Base-by-base conservation (phyloP, 1,284 basidiomycete genomes). In the Ceratobasidium sp. region DNA sequence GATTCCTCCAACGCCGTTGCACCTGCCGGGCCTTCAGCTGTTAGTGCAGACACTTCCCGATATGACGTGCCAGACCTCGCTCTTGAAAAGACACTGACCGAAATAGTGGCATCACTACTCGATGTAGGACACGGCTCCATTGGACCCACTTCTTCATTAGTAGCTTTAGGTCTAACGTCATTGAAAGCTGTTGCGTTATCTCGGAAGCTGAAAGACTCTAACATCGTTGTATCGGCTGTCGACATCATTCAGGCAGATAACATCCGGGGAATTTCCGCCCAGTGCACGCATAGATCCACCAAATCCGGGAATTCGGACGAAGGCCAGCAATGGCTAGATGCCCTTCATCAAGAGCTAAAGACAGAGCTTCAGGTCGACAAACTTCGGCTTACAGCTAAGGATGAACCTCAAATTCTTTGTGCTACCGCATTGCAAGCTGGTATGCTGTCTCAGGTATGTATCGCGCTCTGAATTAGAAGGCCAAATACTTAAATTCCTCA, bases 131-230 rank as follows among this genome's bases (percentile, higher is more conserved):
- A 5, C 23, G 21, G 32, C 12, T n/a, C 71, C 21, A 52, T 70
- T 23, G 41, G n/a, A n/a, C 55, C 41, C 1, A 78, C 77, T 6
- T 79, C 80, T 10, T 85, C 85, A 6, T 80, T 86, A 28, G 77
- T 86, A 10, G 81, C 84, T 9, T 77, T 86, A 52, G 85, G 85
- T 10, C 76, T 86, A 34, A 85, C 86, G 72, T 86, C 85, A 6
- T 83, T 86, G 73, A 83, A 81, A 74, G 81, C 85, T 0, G 82
- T 86, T 6, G 26, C 72, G 9, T 26, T 73, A 12, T 36, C 72
- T 48, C 72, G 72, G 23, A 48, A 41, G 21, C 72, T 73, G n/a
- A 69, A 62, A 41, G 46, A 59, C 18, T 41, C 53, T 3, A 39
- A 46, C n/a, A 23, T 70, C 45, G 18, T 34, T n/a, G 45, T 73